A percentile compares a stretch with the other conserved stretches of the same genome.
These are phyloP conservation scores for Erodium chrysanthum DNA, from an alignment of 441 rosid genomes.

Conservation along the genomic window DNA sequence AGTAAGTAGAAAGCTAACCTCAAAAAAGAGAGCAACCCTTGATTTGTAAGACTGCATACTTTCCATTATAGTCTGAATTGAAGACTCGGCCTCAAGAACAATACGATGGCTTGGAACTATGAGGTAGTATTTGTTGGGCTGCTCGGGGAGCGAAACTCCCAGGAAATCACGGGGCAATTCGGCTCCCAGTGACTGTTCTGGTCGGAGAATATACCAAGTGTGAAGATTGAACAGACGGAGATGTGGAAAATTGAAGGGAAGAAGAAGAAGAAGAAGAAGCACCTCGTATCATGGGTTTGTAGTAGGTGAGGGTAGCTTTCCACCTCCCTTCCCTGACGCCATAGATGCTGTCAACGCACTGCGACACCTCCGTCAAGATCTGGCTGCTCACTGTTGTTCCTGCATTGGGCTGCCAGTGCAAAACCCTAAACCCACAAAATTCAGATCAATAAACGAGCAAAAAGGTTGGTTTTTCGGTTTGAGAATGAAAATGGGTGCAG, in stretches of 20 bases:
- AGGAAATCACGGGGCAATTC: slow-evolving; percentile 71
- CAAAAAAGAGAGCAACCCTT: slow-evolving; percentile 58
- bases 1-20: slow-evolving; percentile 27
- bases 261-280: neutral
- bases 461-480: neutral
- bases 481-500: too few species aligned
- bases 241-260: neutral
- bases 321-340: slow-evolving; percentile 83
- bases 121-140: slow-evolving; percentile 29
- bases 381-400: slow-evolving; percentile 77
- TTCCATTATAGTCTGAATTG: slow-evolving; percentile 85
- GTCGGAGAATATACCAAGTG: too few species aligned
- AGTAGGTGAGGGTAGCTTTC: slow-evolving; percentile 74
- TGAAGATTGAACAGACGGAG: too few species aligned
- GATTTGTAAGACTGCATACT: slow-evolving; percentile 25
- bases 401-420: slow-evolving; percentile 84
- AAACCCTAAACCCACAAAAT: slow-evolving; percentile 42
- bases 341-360: slow-evolving; percentile 49
- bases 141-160: slow-evolving; percentile 36
- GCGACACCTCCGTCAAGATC: slow-evolving; percentile 59
- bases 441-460: neutral
- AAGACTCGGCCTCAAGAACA: slow-evolving; percentile 68
- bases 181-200: neutral
- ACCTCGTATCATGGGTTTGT: slow-evolving; percentile 59
- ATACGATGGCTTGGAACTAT: slow-evolving; percentile 55